These are phyloP conservation scores for Hypomontagnella submonticulosa DNA, from an alignment of 495 filamentous ascomycete genomes.

Conservation along the genomic window DNA sequence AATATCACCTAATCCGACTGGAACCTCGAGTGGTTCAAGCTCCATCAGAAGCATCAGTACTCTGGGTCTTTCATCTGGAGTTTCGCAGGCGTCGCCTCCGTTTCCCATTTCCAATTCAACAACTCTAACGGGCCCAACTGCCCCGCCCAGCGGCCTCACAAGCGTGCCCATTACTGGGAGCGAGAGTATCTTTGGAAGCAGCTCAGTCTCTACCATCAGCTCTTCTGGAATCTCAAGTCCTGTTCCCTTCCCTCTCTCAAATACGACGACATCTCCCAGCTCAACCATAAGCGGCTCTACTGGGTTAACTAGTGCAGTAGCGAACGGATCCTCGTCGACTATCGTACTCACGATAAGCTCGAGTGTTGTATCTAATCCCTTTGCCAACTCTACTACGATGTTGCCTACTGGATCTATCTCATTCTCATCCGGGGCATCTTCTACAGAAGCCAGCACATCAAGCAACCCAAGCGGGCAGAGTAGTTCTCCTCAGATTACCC, in stretches of 20 bases:
- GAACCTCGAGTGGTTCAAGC: slow-evolving; percentile 9
- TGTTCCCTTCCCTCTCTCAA: slow-evolving; percentile 34
- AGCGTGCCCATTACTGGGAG: slow-evolving; percentile 16
- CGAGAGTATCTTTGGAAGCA: slow-evolving; percentile 22
- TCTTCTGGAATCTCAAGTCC: slow-evolving; percentile 18
- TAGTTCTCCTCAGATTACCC: slow-evolving; percentile 19
- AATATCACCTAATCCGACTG: slow-evolving; percentile 33
- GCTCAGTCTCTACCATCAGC: neutral
- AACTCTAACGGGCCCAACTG: neutral
- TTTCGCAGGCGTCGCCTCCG: slow-evolving; percentile 10
- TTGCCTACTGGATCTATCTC: slow-evolving; percentile 14
- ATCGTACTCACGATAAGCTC: slow-evolving; percentile 10
- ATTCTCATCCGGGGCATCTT: neutral
- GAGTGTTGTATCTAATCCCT: slow-evolving; percentile 31
- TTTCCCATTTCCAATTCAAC: slow-evolving; percentile 22
- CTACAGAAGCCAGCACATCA: slow-evolving; percentile 10
- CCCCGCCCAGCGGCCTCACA: neutral
- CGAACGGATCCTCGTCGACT: slow-evolving; percentile 6
- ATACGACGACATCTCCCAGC: slow-evolving; percentile 28
- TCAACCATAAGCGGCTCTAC: slow-evolving; percentile 6
- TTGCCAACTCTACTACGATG: slow-evolving; percentile 36
- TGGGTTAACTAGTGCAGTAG: slow-evolving; percentile 1
- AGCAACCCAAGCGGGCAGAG: slow-evolving; percentile 21
- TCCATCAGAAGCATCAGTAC: slow-evolving; percentile 5
- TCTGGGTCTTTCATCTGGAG: slow-evolving; percentile 1